Evolutionary conservation across 192 early-diverging fungal species (phyloP).

Genomic region (Coemansia nantahalensis): DNA sequence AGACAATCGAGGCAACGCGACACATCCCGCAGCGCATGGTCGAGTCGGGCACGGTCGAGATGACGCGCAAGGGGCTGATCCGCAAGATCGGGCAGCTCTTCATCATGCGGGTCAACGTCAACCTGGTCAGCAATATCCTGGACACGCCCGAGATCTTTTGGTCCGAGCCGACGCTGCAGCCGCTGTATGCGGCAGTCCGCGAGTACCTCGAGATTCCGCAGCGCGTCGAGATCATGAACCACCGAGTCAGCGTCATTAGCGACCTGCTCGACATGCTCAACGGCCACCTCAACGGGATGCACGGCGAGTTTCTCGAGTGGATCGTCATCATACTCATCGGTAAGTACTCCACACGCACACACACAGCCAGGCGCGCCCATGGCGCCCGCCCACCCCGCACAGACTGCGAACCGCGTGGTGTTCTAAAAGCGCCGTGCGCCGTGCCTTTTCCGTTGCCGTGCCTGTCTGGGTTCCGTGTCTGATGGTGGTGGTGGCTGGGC

Average conservation of each 20-base stretch:
- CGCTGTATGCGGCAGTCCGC: conserved; percentile 75
- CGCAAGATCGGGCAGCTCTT: conserved; percentile 95
- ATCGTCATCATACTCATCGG: conserved; percentile 94
- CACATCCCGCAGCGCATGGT: conserved; percentile 93
- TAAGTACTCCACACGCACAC: no score
- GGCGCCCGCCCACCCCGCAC: background rate
- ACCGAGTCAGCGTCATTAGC: conserved; percentile 86
- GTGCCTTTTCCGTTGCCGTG: no score
- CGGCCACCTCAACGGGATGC: conserved; percentile 87
- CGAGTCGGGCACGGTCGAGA: conserved; percentile 85
- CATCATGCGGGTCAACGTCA: conserved; percentile 87
- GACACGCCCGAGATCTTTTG: conserved; percentile 95
- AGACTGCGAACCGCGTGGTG: background rate
- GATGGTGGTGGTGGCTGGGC: background rate
- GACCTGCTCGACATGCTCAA: conserved; percentile 95
- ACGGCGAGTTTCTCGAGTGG: conserved; percentile 91
- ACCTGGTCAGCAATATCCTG: conserved; percentile 82
- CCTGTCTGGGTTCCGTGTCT: background rate
- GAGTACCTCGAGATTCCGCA: conserved; percentile 81
- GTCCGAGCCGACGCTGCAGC: conserved; percentile 80
- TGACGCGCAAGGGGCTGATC: conserved; percentile 89
- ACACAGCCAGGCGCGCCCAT: no score
- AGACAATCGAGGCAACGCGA: conserved; percentile 84
- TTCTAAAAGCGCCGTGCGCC: background rate
- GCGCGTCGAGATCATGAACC: conserved; percentile 89